A percentile compares a stretch with the other conserved stretches of the same genome.
Evolutionary conservation across 495 filamentous ascomycete genomes (phyloP).

Genomic region (Massariosphaeria phaeospora): DNA sequence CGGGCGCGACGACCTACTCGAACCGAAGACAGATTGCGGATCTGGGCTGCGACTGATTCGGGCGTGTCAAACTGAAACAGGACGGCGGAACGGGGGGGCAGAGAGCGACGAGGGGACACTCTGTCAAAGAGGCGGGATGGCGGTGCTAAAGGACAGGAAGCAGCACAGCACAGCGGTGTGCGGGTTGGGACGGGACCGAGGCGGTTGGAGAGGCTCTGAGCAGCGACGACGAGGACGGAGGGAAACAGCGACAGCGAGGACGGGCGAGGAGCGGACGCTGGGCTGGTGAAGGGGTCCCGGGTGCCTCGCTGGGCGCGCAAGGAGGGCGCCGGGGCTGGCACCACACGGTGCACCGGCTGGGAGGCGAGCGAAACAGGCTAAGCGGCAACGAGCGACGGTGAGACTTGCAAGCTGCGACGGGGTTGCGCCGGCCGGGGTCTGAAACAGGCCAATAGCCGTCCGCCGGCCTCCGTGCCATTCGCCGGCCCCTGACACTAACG

Average conservation of each 20-base stretch:
- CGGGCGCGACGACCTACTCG: conserved; percentile 9
- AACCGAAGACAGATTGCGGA: conserved; percentile 13
- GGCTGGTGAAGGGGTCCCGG: conserved; percentile 1
- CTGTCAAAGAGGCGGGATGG: conserved; percentile 28
- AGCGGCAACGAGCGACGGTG: conserved; percentile 5
- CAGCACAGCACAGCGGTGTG: conserved; percentile 30
- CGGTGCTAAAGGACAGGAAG: conserved; percentile 21
- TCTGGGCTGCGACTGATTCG: neutral
- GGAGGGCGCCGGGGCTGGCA: neutral
- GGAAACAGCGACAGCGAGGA: conserved; percentile 6
- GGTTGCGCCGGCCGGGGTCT: neutral
- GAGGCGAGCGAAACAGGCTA: neutral
- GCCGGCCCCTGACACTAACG: conserved; percentile 3
- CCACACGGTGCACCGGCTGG: neutral
- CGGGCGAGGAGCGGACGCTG: neutral
- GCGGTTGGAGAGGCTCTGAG: conserved; percentile 12
- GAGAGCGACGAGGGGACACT: conserved; percentile 16
- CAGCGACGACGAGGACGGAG: conserved; percentile 2
- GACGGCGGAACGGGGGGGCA: neutral
- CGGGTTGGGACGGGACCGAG: neutral
- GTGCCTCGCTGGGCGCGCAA: conserved; percentile 1
- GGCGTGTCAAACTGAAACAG: conserved; percentile 14
- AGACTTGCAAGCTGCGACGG: neutral
- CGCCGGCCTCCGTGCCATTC: neutral
- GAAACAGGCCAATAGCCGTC: conserved; percentile 1